Percentiles rank a stretch among this genome's conserved stretches.
Conservation (phyloP, 768 basidiomycete species). For the Cystofilobasidium capitatum region DNA sequence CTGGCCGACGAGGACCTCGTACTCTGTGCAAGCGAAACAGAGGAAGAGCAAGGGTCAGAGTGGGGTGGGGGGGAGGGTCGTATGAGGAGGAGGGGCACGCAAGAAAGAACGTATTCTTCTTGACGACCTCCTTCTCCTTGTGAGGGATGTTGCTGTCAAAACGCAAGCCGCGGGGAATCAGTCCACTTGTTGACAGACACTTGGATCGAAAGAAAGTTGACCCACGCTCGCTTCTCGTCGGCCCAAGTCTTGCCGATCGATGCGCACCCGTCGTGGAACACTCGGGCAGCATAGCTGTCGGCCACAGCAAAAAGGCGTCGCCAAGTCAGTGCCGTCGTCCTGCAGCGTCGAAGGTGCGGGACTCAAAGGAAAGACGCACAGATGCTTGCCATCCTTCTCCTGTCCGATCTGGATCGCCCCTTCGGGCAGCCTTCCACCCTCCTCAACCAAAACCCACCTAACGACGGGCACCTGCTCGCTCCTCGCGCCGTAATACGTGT, state of each 20-base stretch:
- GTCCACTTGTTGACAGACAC: neutral
- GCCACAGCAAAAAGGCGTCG: neutral
- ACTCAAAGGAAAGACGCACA: neutral
- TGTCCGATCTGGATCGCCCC: neutral
- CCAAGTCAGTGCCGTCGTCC: too few relatives aligned
- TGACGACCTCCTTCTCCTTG: neutral
- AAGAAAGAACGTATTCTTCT: neutral
- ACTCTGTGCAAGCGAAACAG: neutral
- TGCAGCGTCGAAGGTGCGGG: too few relatives aligned
- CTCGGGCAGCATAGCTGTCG: slow-evolving; percentile 1
- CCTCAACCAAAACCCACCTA: neutral
- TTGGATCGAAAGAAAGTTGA: neutral
- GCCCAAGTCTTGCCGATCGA: slow-evolving; percentile 1
- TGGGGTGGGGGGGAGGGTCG: too few relatives aligned
- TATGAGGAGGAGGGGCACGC: neutral
- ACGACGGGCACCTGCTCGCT: neutral
- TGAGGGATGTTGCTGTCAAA: neutral
- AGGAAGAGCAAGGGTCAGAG: neutral
- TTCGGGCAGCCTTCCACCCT: neutral
- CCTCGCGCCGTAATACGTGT: neutral
- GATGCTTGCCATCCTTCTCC: neutral
- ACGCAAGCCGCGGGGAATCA: neutral
- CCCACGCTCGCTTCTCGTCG: neutral
- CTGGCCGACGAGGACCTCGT: neutral
- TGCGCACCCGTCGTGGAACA: neutral